These are phyloP conservation scores for Aureobasidium sp. DNA, from an alignment of 2,329 filamentous ascomycete species.

Conservation along the genomic window DNA sequence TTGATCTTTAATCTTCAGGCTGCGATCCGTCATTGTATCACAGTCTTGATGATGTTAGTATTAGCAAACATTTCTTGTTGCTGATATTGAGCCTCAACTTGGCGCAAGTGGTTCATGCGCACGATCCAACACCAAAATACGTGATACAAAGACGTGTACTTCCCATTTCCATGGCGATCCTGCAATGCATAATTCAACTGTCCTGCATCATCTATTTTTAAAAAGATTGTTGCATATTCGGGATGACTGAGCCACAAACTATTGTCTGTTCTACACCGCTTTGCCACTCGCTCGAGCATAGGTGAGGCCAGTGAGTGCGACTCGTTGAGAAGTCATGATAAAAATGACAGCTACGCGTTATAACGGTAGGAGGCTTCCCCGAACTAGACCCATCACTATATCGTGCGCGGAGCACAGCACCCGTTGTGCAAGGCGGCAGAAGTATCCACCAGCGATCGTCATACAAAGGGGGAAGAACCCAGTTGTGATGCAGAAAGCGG, in stretches of 20 bases:
- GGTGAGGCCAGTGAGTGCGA: background rate
- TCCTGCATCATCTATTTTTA: background rate
- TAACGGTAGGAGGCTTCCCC: background rate
- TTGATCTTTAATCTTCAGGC: background rate
- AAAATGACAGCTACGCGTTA: background rate
- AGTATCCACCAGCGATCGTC: conserved; percentile 6
- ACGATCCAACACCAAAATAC: background rate
- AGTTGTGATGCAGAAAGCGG: background rate
- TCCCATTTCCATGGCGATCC: background rate
- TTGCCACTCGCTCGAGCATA: background rate
- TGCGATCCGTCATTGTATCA: background rate
- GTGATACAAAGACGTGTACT: conserved; percentile 2
- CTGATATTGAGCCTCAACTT: background rate
- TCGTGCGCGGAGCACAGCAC: background rate
- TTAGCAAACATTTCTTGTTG: background rate
- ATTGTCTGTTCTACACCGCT: background rate
- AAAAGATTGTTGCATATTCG: background rate
- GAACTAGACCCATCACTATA: background rate
- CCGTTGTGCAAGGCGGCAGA: conserved; percentile 2
- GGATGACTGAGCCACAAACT: background rate
- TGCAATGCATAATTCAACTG: background rate
- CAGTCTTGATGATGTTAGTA: background rate
- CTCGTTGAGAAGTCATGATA: background rate
- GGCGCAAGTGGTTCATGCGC: background rate
- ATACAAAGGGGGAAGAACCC: background rate